Evolutionary conservation across 2,329 filamentous ascomycete species (phyloP), one percentile per base, ranked within the genome.

Genomic region (Polychaeton citri): DNA sequence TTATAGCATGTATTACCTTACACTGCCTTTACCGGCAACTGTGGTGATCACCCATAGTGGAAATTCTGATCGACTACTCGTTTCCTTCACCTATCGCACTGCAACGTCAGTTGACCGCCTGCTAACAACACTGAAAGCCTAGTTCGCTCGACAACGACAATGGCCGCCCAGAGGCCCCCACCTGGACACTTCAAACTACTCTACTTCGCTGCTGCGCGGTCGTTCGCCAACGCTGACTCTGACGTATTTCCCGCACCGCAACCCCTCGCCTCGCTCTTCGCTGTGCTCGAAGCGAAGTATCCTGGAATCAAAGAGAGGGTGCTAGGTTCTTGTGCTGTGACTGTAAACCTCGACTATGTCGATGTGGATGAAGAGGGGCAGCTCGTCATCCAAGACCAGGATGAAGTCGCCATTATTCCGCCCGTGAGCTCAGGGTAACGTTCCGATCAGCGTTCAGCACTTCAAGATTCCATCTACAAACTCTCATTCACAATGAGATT

Each of bases 341-440:
- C 83, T 17, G 64, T 92, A 52, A 90, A 92, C 47, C 62, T 88
- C 36, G 72, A 83, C 39, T 92, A 92, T 61, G 76, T 88, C 51
- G 81, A 90, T 53, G 48, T 84, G 8, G 65, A 70, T 8, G 63
- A 66, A 4, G 65, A 65, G 20, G 58, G 58, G 13, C 57, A 56
- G 9, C 46, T 65, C 18, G 54, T 73, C 38, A 80, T 92, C 38
- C 61, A 74, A 35, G 74, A 74, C 43, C 81, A 79, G 19, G 84
- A 92, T 53, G 85, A 92, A 62, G 82, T 92, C 37, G 85, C 81
- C 30, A 80, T 92, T 21, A 88, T 92, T 38, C 84, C 85, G 21
- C 84, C 85, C 7, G 85, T 92, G 45, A 92, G 84, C 65, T 86
- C 84, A 24, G 84, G 84, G 4, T 90, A 57, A 71, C n/a, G n/a